Evolutionary conservation across 345 rosid genomes (phyloP), one percentile per base, ranked within the genome.

Genomic region (Melastoma malabathricum): DNA sequence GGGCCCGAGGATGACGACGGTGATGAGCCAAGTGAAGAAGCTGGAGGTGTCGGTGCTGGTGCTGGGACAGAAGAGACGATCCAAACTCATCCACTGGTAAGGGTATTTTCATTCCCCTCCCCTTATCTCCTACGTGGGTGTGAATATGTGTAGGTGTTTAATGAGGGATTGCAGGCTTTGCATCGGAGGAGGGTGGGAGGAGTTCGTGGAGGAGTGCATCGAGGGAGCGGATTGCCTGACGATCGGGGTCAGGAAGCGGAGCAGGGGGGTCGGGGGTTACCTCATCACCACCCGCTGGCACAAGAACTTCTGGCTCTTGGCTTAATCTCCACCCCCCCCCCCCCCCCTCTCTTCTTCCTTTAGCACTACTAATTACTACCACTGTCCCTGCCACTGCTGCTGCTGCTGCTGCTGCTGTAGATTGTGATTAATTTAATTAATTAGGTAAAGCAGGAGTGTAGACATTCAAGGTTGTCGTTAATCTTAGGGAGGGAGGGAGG

Each of bases 281-380:
- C 73, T 93, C 47, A 77, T 93, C 58, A 93, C 75, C 84, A 93
- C 97, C 54, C 66, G 86, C 56, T 79, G 90, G 86, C 95, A 79
- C 74, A 93, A 83, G 50, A 79, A 93, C 57, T 93, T 93, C 84
- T 93, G 99, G 97, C 97, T 93, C 41, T 60, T 88, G 62, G 99
- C 97, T 51, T 93, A 74, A 49, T 0, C 15, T 14, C 4, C 16
- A 13, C 13, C 15, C 2, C 34, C 39, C 17, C 12, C 4, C 16
- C 7, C 15, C 10, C 13, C 20, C 13, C 6, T 9, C 10, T 3
- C 41, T 41, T 16, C 3, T 1, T n/a, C 18, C 31, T 23, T 49
- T 23, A 46, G 27, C 27, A 49, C 22, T 49, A 5, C 5, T 50
- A 41, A 23, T 13, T 15, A 50, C 4, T 22, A 22, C 25, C 4